phyloP scores from a whole-genome alignment of 2,329 filamentous ascomycete species.

The Trichoderma sp. region DNA sequence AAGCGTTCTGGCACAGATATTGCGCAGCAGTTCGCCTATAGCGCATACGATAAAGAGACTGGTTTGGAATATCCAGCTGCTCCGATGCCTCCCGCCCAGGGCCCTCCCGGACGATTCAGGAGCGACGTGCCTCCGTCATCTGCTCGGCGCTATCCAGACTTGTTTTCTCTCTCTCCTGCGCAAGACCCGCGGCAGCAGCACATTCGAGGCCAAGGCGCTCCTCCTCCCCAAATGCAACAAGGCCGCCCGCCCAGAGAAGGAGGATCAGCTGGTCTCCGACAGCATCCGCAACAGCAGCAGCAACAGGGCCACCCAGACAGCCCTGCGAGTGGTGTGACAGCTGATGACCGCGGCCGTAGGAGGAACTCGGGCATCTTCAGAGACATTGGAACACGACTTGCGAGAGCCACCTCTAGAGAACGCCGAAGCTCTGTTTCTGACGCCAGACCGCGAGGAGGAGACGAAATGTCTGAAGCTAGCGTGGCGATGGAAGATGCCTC shows the following conservation, averaged over 20 bases:
- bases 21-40: slow-evolving; percentile 38
- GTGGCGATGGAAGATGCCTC: slow-evolving; percentile 42
- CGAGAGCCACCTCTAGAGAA: slow-evolving; percentile 38
- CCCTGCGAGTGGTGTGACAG: slow-evolving; percentile 37
- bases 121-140: slow-evolving; percentile 53
- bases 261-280: slow-evolving; percentile 26
- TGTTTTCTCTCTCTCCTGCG: slow-evolving; percentile 41
- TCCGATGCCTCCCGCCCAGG: slow-evolving; percentile 26
- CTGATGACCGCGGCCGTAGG: slow-evolving; percentile 42
- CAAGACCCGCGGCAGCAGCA: slow-evolving; percentile 22
- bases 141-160: slow-evolving; percentile 51
- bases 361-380: slow-evolving; percentile 53
- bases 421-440: slow-evolving; percentile 36
- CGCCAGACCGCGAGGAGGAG: slow-evolving; percentile 35
- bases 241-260: slow-evolving; percentile 36
- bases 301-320: background rate
- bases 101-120: slow-evolving; percentile 32
- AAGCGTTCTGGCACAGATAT: slow-evolving; percentile 38
- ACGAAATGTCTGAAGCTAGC: slow-evolving; percentile 48
- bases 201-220: slow-evolving; percentile 26
- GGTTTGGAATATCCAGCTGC: slow-evolving; percentile 35
- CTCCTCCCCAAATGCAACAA: slow-evolving; percentile 26
- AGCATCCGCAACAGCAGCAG: background rate
- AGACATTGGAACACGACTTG: slow-evolving; percentile 50
- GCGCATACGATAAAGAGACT: slow-evolving; percentile 56